Percentiles rank a stretch among this genome's conserved stretches.
phyloP scores from a whole-genome alignment of 257 asterid species.

The Forsythia suspensa region DNA sequence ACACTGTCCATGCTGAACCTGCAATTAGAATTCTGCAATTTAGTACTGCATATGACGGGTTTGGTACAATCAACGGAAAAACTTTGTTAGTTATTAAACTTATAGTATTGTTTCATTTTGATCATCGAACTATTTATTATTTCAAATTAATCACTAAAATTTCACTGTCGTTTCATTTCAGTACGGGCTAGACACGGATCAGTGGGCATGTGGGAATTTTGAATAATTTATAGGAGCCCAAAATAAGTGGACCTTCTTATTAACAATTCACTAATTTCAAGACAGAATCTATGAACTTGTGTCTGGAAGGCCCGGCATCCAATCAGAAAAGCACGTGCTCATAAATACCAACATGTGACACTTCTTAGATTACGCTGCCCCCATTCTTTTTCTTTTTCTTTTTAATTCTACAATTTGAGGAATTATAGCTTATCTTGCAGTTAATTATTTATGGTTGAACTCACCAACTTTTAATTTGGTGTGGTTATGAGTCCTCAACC shows the following conservation, averaged over 20 bases:
- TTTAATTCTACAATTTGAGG: no score
- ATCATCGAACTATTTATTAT: no score
- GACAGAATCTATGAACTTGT: background rate
- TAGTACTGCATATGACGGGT: background rate
- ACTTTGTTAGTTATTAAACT: no score
- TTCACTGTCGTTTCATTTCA: background rate
- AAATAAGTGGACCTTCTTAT: background rate
- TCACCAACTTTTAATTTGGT: no score
- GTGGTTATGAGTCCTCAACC: no score
- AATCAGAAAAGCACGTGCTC: slow-evolving; percentile 31
- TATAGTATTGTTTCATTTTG: background rate
- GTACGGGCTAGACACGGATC: background rate
- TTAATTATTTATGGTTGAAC: no score
- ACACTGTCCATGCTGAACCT: slow-evolving; percentile 91
- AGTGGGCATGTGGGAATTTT: background rate
- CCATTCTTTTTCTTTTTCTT: no score
- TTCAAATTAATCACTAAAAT: no score
- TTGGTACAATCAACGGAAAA: background rate
- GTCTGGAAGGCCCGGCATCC: slow-evolving; percentile 19
- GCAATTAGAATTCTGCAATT: background rate
- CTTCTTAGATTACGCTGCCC: slow-evolving; percentile 10
- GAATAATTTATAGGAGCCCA: background rate
- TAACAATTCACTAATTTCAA: background rate
- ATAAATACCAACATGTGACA: slow-evolving; percentile 27
- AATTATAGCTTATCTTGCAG: no score